phyloP scores from a whole-genome alignment of 2,329 filamentous ascomycete species.

The Alternaria longipes region DNA sequence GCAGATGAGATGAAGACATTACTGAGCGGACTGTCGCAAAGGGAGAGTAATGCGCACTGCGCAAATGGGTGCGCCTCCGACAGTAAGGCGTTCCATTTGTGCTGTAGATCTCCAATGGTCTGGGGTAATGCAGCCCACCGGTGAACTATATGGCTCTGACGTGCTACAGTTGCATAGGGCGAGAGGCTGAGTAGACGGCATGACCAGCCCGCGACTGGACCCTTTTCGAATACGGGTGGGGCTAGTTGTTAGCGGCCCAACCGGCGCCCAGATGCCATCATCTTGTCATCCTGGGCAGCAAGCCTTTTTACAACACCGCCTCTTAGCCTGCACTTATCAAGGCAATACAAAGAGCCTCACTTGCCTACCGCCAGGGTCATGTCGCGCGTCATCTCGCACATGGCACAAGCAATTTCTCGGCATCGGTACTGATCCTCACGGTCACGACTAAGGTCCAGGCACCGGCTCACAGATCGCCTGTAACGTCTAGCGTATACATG shows the following conservation, averaged over 20 bases:
- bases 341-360: slow-evolving; percentile 26
- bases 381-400: slow-evolving; percentile 10
- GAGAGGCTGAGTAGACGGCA: slow-evolving; percentile 20
- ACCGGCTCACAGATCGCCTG: slow-evolving; percentile 6
- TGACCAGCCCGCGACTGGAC: not conserved
- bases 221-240: not conserved
- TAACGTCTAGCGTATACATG: slow-evolving; percentile 1
- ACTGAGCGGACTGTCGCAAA: slow-evolving; percentile 14
- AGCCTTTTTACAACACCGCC: slow-evolving; percentile 2
- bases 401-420: slow-evolving; percentile 1
- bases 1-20: slow-evolving; percentile 17
- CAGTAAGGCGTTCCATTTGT: slow-evolving; percentile 23
- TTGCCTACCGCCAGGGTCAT: slow-evolving; percentile 11
- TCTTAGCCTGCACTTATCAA: not conserved
- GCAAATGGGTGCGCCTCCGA: slow-evolving; percentile 13
- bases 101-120: slow-evolving; percentile 8
- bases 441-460: slow-evolving; percentile 1
- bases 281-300: slow-evolving; percentile 2
- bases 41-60: slow-evolving; percentile 14
- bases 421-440: not conserved
- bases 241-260: not conserved
- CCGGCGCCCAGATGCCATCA: slow-evolving; percentile 1
- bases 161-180: slow-evolving; percentile 12
- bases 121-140: slow-evolving; percentile 22
- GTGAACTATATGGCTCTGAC: slow-evolving; percentile 21